phyloP scores from a whole-genome alignment of 345 rosid species.

The Hibiscus syriacus region DNA sequence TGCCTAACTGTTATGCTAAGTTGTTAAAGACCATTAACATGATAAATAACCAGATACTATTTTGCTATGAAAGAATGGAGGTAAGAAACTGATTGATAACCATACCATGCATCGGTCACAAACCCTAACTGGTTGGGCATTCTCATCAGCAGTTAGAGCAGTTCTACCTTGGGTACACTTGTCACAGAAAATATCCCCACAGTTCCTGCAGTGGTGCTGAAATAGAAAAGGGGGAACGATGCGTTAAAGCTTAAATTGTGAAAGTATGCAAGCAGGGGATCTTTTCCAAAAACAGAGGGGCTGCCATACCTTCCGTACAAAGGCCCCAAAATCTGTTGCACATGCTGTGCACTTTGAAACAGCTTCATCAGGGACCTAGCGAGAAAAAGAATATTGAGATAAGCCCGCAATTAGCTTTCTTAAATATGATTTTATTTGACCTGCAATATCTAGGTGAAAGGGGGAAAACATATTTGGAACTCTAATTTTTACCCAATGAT shows the following conservation, averaged over 20 bases:
- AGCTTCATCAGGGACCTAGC: slow-evolving; percentile 92
- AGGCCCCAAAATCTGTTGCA: slow-evolving; percentile 84
- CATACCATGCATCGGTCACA: slow-evolving; percentile 92
- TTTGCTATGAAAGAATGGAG: neutral
- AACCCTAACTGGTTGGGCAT: slow-evolving; percentile 90
- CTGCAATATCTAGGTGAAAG: neutral
- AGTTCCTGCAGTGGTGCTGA: slow-evolving; percentile 99
- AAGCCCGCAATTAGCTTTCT: neutral
- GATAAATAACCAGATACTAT: neutral
- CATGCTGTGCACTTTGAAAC: slow-evolving; percentile 80
- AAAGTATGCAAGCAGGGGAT: neutral
- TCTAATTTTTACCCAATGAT: slow-evolving; percentile 62
- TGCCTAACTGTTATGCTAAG: neutral
- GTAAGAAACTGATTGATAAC: slow-evolving; percentile 5
- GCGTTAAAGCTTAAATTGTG: slow-evolving; percentile 6
- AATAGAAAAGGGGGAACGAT: slow-evolving; percentile 5
- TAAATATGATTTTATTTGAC: neutral
- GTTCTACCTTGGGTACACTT: slow-evolving; percentile 88
- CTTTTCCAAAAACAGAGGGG: neutral
- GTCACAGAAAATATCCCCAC: slow-evolving; percentile 98
- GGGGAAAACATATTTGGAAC: neutral
- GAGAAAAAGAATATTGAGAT: slow-evolving; percentile 3
- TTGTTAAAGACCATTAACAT: neutral
- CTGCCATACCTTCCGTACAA: slow-evolving; percentile 58
- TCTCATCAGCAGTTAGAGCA: slow-evolving; percentile 92